These are phyloP conservation scores for Nectriaceae sp. DNA, from an alignment of 2,329 filamentous ascomycete species.

Conservation along the genomic window DNA sequence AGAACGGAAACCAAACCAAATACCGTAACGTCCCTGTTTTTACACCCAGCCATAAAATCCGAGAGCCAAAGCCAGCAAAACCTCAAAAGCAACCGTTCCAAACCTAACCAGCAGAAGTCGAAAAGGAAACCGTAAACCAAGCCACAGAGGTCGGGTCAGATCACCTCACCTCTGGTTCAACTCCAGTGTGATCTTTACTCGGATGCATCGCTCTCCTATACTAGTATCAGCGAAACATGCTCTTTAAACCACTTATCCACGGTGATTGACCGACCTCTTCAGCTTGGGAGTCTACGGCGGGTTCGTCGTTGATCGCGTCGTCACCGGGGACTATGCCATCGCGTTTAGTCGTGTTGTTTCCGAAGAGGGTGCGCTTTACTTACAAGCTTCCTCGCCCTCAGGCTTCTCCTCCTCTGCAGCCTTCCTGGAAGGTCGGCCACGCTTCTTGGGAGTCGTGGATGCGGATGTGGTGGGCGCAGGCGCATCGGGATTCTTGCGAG, in stretches of 20 bases:
- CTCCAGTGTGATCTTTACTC: constrained; percentile 21
- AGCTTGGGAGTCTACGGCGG: constrained; percentile 10
- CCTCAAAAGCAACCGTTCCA: too few species aligned
- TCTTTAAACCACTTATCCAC: constrained; percentile 22
- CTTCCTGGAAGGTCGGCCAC: constrained; percentile 36
- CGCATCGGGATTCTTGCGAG: constrained; percentile 27
- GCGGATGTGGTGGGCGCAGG: constrained; percentile 9
- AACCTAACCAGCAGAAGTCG: background rate
- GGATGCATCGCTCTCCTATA: constrained; percentile 14
- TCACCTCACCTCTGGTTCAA: background rate
- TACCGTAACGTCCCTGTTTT: background rate
- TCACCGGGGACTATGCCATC: constrained; percentile 21
- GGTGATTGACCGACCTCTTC: constrained; percentile 31
- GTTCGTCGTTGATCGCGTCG: constrained; percentile 16
- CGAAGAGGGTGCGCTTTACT: background rate
- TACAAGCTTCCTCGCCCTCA: constrained; percentile 5
- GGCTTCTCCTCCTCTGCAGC: constrained; percentile 8
- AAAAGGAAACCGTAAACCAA: background rate
- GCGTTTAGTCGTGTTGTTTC: constrained; percentile 1
- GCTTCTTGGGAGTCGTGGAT: constrained; percentile 24
- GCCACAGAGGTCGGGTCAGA: background rate
- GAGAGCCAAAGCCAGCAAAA: too few species aligned
- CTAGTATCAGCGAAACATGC: constrained; percentile 29
- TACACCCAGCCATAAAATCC: background rate
- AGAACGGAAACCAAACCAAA: background rate